Base-by-base conservation (phyloP, 495 filamentous ascomycete species). In the Trichoderma asperelloides region DNA sequence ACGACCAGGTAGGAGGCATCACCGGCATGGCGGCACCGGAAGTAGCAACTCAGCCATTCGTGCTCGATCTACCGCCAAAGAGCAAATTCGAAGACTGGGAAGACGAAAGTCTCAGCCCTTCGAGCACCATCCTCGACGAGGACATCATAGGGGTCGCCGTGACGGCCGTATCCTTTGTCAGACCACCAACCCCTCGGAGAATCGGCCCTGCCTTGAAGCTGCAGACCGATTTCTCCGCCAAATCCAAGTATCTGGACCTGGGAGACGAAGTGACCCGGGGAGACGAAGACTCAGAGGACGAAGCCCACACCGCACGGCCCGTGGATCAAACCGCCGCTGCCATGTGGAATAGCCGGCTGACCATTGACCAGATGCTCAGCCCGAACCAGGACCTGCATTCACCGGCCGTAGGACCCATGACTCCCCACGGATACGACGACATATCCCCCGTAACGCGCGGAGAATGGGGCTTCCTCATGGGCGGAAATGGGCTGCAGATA, bases 381-480 rank as follows among this genome's bases (percentile, higher is more conserved):
- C 41, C 64, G 13, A 67, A 65, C 63, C 70, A 72, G 41, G 66
- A 27, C 21, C 47, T 69, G 68, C 66, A 74, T 33, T 63, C 39
- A 33, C 27, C 41, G 0, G 55, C 23, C 23, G 49, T 78, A 8
- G 80, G 77, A 7, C 80, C 80, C 18, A 69, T 72, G 74, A 86
- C 82, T 66, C 84, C 83, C 11, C 84, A 86, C 68, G 78, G 77
- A 43, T 82, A 80, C 63, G 82, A 84, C 47, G 83, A 86, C 63
- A 82, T 85, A 57, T 82, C 80, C 37, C 84, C 82, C 15, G 78
- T 81, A 18, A 86, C 84, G 16, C 72, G 79, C 43, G 81, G 81
- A 12, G 83, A 85, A 74, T 86, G 83, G 83, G 80, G 81, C 16
- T 82, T 83, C 66, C 67, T 85, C 66, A 82, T 82, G 68, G 77